These are phyloP conservation scores for Gardenia jasminoides DNA, from an alignment of 257 asterid genomes.

Conservation along the genomic window DNA sequence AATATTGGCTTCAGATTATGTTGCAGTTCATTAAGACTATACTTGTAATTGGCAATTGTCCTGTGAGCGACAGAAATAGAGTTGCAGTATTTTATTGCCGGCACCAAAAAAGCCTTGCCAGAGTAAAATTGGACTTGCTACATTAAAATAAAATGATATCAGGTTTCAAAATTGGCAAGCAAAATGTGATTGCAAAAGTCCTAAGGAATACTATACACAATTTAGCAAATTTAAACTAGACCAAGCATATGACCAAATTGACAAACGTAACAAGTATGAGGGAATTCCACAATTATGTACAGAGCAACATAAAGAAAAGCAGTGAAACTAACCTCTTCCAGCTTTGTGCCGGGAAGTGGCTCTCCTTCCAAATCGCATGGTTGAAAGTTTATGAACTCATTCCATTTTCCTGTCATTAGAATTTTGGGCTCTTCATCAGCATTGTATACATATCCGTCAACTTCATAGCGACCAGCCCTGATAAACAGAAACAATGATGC, in stretches of 20 bases:
- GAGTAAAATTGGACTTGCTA: too few species aligned
- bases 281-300: background rate
- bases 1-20: background rate
- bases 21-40: background rate
- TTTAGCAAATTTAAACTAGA: background rate
- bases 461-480: slow-evolving; percentile 90
- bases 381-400: slow-evolving; percentile 72
- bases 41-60: background rate
- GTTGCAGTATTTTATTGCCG: background rate
- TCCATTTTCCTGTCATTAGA: slow-evolving; percentile 93
- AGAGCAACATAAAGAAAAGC: slow-evolving; percentile 8
- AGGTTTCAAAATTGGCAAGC: too few species aligned
- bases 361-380: slow-evolving; percentile 91
- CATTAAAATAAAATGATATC: too few species aligned
- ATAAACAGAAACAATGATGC: slow-evolving; percentile 7
- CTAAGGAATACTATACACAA: too few species aligned
- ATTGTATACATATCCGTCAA: slow-evolving; percentile 88
- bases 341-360: slow-evolving; percentile 74
- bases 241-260: background rate
- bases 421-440: slow-evolving; percentile 80
- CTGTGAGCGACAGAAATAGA: background rate
- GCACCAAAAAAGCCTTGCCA: background rate
- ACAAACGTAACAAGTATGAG: background rate
- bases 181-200: too few species aligned
- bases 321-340: slow-evolving; percentile 60